phyloP scores from a whole-genome alignment of 2,329 filamentous ascomycete species.

The Tolypocladium ovalisporum region DNA sequence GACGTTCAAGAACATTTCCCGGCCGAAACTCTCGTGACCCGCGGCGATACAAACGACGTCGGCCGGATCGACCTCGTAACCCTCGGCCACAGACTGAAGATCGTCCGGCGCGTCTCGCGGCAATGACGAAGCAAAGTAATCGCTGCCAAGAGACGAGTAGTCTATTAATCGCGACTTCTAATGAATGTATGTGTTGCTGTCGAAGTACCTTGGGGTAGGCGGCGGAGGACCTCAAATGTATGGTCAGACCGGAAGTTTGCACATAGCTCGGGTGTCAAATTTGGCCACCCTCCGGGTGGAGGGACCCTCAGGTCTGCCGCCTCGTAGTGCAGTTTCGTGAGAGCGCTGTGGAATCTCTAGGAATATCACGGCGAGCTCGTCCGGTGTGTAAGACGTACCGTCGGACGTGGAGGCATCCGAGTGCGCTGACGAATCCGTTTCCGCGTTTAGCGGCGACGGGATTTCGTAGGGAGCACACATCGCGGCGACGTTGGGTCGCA shows the following conservation, averaged over 20 bases:
- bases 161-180: conserved; percentile 2
- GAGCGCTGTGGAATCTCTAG: conserved; percentile 17
- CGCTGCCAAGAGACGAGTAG: neutral
- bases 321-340: conserved; percentile 18
- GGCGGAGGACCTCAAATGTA: conserved; percentile 13
- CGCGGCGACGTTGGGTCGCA: neutral
- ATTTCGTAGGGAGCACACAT: neutral
- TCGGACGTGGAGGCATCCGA: neutral
- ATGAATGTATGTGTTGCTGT: conserved; percentile 2
- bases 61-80: neutral
- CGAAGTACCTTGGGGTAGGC: conserved; percentile 16
- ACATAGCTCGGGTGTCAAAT: conserved; percentile 9
- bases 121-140: neutral
- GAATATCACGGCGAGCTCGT: conserved; percentile 14
- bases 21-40: neutral
- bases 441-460: neutral
- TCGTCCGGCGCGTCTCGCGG: neutral
- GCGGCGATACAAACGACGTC: neutral
- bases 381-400: conserved; percentile 8
- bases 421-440: neutral
- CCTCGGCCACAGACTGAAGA: neutral
- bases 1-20: neutral
- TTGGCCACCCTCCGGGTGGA: conserved; percentile 19
- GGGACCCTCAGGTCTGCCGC: conserved; percentile 12
- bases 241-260: conserved; percentile 13